Conservation (phyloP, 2,329 filamentous ascomycete genomes). For the Trichoderma sp. region DNA sequence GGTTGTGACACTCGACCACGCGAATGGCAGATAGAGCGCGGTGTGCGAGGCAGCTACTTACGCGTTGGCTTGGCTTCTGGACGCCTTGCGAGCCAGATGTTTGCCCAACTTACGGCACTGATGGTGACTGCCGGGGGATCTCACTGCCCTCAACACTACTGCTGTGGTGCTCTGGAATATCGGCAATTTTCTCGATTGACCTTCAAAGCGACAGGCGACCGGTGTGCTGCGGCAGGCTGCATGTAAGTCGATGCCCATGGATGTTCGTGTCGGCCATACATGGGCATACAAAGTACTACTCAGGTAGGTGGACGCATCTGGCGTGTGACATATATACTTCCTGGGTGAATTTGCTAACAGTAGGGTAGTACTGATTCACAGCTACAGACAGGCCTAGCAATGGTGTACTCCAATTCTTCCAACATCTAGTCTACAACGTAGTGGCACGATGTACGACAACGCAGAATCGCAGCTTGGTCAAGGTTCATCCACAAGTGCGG, state of each 20-base stretch:
- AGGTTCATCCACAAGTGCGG: constrained; percentile 15
- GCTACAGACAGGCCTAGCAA: no score
- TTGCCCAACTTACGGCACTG: constrained; percentile 15
- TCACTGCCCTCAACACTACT: neutral
- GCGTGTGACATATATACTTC: neutral
- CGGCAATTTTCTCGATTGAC: constrained; percentile 2
- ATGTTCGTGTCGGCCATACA: neutral
- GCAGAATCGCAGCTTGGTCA: constrained; percentile 6
- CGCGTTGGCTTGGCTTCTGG: constrained; percentile 26
- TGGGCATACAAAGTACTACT: constrained; percentile 8
- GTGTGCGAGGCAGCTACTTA: constrained; percentile 22
- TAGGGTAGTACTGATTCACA: neutral
- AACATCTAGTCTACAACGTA: neutral
- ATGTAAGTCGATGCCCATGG: constrained; percentile 13
- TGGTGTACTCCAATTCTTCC: neutral
- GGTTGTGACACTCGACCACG: constrained; percentile 14
- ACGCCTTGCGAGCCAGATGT: constrained; percentile 21
- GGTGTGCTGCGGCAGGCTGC: constrained; percentile 15
- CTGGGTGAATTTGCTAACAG: neutral
- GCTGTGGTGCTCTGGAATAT: neutral
- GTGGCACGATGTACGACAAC: constrained; percentile 5
- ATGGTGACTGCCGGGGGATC: neutral
- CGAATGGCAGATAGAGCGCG: constrained; percentile 11
- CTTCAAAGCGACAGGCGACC: constrained; percentile 8
- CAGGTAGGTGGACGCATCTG: neutral